Evolutionary conservation across 1,284 basidiomycete species (phyloP).

Genomic region (Microstroma glucosiphilum): DNA sequence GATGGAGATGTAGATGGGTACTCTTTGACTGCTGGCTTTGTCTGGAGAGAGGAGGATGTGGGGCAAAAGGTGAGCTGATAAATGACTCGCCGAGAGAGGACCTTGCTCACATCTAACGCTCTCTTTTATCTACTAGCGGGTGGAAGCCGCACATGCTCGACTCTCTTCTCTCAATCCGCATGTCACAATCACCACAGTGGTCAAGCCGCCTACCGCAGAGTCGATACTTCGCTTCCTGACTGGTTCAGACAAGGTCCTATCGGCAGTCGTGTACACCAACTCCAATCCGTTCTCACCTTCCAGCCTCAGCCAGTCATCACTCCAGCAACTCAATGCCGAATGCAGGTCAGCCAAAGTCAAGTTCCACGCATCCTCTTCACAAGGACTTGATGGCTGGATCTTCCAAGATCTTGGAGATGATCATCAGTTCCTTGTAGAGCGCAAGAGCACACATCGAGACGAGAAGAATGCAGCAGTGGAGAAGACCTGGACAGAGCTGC

Average conservation of each 20-base stretch:
- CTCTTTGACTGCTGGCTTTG: constrained; percentile 86
- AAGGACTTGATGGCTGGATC: constrained; percentile 1
- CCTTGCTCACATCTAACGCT: background rate
- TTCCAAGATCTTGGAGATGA: constrained; percentile 3
- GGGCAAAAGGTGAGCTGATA: constrained; percentile 53
- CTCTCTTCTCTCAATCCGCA: constrained; percentile 6
- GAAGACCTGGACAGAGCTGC: constrained; percentile 1
- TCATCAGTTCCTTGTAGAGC: constrained; percentile 6
- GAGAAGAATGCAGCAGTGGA: background rate
- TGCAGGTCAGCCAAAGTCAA: background rate
- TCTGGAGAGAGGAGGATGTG: constrained; percentile 86
- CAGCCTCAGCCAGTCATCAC: background rate
- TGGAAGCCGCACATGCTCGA: background rate
- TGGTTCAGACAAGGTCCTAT: background rate
- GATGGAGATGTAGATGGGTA: constrained; percentile 52
- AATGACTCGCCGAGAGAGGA: background rate
- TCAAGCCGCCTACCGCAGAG: background rate
- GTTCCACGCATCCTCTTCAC: background rate
- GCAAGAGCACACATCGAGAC: background rate
- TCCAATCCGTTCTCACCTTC: background rate
- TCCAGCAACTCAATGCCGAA: background rate
- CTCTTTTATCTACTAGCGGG: background rate
- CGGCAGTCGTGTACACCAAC: background rate
- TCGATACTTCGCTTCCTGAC: background rate
- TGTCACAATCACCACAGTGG: constrained; percentile 1